phyloP scores from a whole-genome alignment of 2,329 filamentous ascomycete genomes.

The Talaromyces funiculosus region DNA sequence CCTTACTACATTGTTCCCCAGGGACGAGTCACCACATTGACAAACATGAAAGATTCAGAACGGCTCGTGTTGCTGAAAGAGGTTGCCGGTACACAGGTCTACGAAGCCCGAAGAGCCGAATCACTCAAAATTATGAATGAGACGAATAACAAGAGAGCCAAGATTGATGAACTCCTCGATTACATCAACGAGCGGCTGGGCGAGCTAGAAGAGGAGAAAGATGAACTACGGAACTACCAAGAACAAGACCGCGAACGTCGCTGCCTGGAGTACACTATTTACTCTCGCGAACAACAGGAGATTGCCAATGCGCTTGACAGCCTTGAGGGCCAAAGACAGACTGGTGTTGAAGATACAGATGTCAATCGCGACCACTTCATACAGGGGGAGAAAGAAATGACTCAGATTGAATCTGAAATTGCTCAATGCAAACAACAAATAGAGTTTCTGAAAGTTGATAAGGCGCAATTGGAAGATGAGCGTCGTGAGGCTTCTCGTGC shows the following conservation, averaged over 20 bases:
- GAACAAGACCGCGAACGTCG: constrained; percentile 89
- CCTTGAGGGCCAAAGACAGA: constrained; percentile 74
- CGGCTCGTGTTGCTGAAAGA: constrained; percentile 87
- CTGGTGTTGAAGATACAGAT: constrained; percentile 78
- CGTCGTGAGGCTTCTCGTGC: constrained; percentile 72
- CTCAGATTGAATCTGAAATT: constrained; percentile 71
- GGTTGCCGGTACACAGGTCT: constrained; percentile 96
- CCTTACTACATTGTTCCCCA: constrained; percentile 99
- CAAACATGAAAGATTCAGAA: constrained; percentile 97
- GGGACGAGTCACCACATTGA: constrained; percentile 88
- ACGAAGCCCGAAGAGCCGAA: constrained; percentile 85
- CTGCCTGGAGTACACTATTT: constrained; percentile 91
- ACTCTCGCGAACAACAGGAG: constrained; percentile 79
- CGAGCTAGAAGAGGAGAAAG: constrained; percentile 94
- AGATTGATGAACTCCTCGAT: constrained; percentile 86
- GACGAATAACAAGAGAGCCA: constrained; percentile 86
- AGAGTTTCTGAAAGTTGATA: constrained; percentile 78
- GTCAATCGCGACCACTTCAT: constrained; percentile 71
- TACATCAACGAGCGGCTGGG: constrained; percentile 85
- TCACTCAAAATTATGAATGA: constrained; percentile 96
- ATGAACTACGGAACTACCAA: constrained; percentile 88
- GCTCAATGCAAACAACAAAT: constrained; percentile 74
- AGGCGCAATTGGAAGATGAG: constrained; percentile 82
- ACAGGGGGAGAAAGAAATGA: constrained; percentile 72
- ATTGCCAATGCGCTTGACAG: constrained; percentile 72